These are phyloP conservation scores for Penicillium sp. DNA, from an alignment of 2,329 filamentous ascomycete species.

Conservation along the genomic window DNA sequence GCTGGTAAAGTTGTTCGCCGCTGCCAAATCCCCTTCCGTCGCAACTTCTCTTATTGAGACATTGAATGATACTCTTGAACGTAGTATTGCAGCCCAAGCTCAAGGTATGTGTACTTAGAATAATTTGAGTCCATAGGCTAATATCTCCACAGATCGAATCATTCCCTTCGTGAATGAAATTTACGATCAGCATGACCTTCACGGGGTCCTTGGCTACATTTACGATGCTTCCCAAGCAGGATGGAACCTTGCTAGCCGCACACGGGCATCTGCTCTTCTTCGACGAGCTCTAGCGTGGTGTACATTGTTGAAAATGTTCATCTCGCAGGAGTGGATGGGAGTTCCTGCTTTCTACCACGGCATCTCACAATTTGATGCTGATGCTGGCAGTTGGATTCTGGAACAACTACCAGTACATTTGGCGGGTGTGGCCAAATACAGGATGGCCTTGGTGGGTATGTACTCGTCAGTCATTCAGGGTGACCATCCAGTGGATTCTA, in stretches of 20 bases:
- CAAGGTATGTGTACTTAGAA: conserved; percentile 32
- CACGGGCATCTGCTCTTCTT: conserved; percentile 41
- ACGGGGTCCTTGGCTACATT: conserved; percentile 31
- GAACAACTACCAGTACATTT: conserved; percentile 36
- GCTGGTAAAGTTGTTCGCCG: conserved; percentile 33
- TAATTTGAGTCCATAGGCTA: conserved; percentile 1
- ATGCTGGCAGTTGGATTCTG: conserved; percentile 42
- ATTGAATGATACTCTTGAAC: conserved; percentile 42
- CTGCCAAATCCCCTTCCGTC: conserved; percentile 40
- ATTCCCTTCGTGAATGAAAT: conserved; percentile 26
- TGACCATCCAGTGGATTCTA: conserved; percentile 33
- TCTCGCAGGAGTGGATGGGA: conserved; percentile 20
- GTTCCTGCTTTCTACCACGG: conserved; percentile 30
- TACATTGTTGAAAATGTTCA: conserved; percentile 31
- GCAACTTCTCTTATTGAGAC: conserved; percentile 43
- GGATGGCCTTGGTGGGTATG: conserved; percentile 31
- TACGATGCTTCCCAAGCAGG: conserved; percentile 33
- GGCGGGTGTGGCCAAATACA: conserved; percentile 27
- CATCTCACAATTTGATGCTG: conserved; percentile 37
- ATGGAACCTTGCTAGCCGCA: conserved; percentile 35
- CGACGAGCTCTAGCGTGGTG: conserved; percentile 42
- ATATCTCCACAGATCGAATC: conserved; percentile 25
- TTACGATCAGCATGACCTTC: conserved; percentile 33
- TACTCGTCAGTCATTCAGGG: conserved; percentile 39
- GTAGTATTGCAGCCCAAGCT: conserved; percentile 33